These are phyloP conservation scores for Piper longum DNA, from an alignment of 164 flowering plant genomes.

Conservation along the genomic window DNA sequence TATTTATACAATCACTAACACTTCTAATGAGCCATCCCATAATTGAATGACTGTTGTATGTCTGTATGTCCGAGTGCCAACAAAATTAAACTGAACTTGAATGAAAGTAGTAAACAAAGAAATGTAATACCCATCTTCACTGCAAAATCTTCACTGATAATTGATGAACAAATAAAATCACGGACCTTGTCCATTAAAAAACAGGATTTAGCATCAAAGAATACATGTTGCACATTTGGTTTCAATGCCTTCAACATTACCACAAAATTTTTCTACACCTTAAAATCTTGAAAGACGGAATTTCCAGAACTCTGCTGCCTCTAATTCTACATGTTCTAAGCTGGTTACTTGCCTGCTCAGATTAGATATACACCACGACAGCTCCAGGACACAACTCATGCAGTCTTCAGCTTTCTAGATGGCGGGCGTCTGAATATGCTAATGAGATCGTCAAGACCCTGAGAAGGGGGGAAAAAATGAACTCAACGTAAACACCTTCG, in stretches of 20 bases:
- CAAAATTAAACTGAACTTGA: too few relatives aligned
- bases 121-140: too few relatives aligned
- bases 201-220: not conserved
- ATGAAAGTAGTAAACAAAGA: too few relatives aligned
- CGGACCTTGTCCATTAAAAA: not conserved
- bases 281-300: not conserved
- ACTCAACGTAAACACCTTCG: not conserved
- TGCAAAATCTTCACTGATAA: too few relatives aligned
- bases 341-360: not conserved
- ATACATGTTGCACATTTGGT: not conserved
- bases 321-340: not conserved
- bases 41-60: too few relatives aligned
- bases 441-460: conserved; percentile 97
- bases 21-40: too few relatives aligned
- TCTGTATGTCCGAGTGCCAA: too few relatives aligned
- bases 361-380: not conserved
- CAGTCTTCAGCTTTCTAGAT: conserved; percentile 74
- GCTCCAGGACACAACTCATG: conserved; percentile 9
- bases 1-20: too few relatives aligned
- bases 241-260: not conserved
- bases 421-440: conserved; percentile 84
- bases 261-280: not conserved
- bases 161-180: not conserved
- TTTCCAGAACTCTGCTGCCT: not conserved
- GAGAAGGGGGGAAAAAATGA: conserved; percentile 8